A percentile compares a stretch with the other conserved stretches of the same genome.
These are phyloP conservation scores for Paecilomyces sp. DNA, from an alignment of 2,329 filamentous ascomycete species.

Conservation along the genomic window DNA sequence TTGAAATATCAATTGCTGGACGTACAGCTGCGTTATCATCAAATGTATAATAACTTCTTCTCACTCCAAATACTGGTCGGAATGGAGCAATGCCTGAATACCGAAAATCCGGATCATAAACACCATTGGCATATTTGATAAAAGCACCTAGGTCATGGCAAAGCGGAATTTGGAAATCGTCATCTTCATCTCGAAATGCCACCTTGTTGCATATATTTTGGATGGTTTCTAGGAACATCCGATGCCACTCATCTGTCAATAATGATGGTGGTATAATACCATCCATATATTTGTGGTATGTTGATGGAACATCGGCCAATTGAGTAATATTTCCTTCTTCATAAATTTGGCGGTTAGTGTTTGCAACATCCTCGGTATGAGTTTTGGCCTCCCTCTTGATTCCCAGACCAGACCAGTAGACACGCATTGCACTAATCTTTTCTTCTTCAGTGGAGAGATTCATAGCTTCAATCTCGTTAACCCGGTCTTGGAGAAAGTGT, in stretches of 20 bases:
- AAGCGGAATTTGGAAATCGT: background rate
- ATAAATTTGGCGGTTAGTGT: background rate
- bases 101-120: background rate
- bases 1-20: background rate
- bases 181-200: background rate
- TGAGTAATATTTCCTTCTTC: slow-evolving; percentile 1
- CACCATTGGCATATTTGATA: slow-evolving; percentile 1
- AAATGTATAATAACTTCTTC: background rate
- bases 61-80: background rate
- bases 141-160: slow-evolving; percentile 3
- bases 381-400: no score
- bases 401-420: background rate
- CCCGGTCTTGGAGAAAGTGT: slow-evolving; percentile 5
- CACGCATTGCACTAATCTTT: background rate
- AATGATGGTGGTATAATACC: background rate
- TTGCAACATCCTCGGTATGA: no score
- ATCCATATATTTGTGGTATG: background rate
- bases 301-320: background rate
- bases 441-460: background rate
- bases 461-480: slow-evolving; percentile 1
- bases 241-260: background rate
- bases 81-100: background rate
- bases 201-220: background rate
- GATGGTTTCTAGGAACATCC: background rate
- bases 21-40: background rate